Evolutionary conservation across 768 basidiomycete genomes (phyloP), one percentile per base, ranked within the genome.

Genomic region (Polyporus arcularius): DNA sequence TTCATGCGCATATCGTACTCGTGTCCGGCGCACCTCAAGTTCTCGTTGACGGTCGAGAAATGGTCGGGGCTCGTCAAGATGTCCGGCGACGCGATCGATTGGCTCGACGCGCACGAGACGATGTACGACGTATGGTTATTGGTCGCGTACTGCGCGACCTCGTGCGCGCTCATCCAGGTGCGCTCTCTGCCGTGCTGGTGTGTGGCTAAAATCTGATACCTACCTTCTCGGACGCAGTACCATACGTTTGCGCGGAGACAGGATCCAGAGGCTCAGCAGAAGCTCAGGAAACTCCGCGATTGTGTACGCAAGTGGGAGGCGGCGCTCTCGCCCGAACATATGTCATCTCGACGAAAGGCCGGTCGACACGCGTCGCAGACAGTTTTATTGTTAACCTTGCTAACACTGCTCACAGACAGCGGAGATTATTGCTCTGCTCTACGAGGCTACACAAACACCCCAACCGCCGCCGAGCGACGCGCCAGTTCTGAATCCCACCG

Each of bases 1-100:
- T 98, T 98, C 79, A 96, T 98, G 93, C 86, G 96, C 53, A 94
- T 98, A 74, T 94, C 92, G 59, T 98, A 97, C 76, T 82, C 87
- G 18, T 91, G 92, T 70, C 95, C 96, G 9, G 85, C 85, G 11
- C 94, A 97, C 70, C 83, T 96, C 69, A 95, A 91, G 71, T 94
- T 96, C 68, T 82, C 84, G 41, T 75, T 96, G 64, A 90, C 88
- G 2, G 82, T 94, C 30, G 88, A 89, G 68, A 83, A 87, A 63
- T 97, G 93, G 94, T 82, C 81, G 18, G 77, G 80, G 53, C 81
- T 97, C 51, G 84, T 94, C 50, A 69, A 78, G 35, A 78, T 92
- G 68, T 91, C 92, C 0, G 84, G 86, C 53, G 89, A 94, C 51
- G 82, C 87, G 3, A 93, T 98, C 64, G 90, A 94, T 68, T 98